Evolutionary conservation across 2,329 filamentous ascomycete genomes (phyloP).

Genomic region (Ampelomyces quisqualis): DNA sequence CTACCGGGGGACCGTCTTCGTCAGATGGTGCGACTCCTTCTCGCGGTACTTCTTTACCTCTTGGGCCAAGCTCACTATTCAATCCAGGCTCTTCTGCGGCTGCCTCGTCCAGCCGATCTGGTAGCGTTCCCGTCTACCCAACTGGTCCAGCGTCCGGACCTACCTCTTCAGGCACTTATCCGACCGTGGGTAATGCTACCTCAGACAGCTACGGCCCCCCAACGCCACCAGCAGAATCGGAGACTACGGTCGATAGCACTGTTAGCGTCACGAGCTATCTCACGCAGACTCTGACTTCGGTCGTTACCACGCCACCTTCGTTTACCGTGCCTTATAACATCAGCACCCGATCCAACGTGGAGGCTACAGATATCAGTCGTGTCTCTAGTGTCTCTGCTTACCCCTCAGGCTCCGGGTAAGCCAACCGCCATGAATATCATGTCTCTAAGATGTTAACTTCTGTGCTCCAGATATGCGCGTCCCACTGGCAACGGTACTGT

Average conservation of each 20-base stretch:
- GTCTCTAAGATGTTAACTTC: slow-evolving; percentile 6
- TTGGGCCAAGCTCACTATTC: not conserved
- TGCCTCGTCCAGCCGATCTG: not conserved
- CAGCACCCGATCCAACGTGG: slow-evolving; percentile 18
- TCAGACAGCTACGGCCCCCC: slow-evolving; percentile 10
- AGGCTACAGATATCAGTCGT: slow-evolving; percentile 20
- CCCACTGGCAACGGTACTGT: slow-evolving; percentile 27
- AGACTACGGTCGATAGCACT: slow-evolving; percentile 18
- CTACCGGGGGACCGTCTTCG: not conserved
- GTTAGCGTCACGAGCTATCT: slow-evolving; percentile 29
- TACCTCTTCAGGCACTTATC: slow-evolving; percentile 8
- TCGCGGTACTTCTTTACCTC: slow-evolving; percentile 7
- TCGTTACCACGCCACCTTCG: slow-evolving; percentile 15
- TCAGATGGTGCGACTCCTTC: not conserved
- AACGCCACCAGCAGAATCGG: slow-evolving; percentile 10
- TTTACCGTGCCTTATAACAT: slow-evolving; percentile 10
- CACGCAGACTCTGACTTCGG: slow-evolving; percentile 24
- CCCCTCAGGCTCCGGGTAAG: slow-evolving; percentile 33
- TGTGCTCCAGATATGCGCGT: slow-evolving; percentile 14
- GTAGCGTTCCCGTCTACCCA: slow-evolving; percentile 4
- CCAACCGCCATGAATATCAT: not conserved
- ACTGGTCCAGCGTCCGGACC: too few species aligned
- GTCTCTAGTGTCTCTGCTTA: slow-evolving; percentile 18
- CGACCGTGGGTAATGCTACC: slow-evolving; percentile 11
- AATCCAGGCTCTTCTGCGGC: not conserved